phyloP scores from a whole-genome alignment of 1,284 basidiomycete genomes.

The Macrocybe sp. region DNA sequence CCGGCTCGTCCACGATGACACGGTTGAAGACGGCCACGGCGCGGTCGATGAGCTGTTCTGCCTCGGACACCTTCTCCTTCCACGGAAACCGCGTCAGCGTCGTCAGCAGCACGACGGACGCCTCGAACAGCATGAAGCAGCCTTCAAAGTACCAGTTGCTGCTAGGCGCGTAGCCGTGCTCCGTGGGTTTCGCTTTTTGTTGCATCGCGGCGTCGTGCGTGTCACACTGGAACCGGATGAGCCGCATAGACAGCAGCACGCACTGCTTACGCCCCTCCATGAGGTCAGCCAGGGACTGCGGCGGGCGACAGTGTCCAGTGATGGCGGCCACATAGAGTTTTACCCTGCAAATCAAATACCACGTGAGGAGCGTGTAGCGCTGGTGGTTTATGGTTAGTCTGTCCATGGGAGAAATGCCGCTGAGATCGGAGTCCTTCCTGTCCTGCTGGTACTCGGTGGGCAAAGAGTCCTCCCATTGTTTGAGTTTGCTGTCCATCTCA shows the following conservation, averaged over 20 bases:
- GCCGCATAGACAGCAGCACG: slow-evolving; percentile 24
- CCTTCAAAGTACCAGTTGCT: slow-evolving; percentile 35
- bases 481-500: slow-evolving; percentile 36
- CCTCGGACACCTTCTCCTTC: slow-evolving; percentile 23
- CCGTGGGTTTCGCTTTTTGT: slow-evolving; percentile 9
- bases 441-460: slow-evolving; percentile 28
- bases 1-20: slow-evolving; percentile 22
- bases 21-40: slow-evolving; percentile 25
- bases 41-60: slow-evolving; percentile 24
- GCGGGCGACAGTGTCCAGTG: slow-evolving; percentile 21
- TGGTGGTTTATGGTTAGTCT: slow-evolving; percentile 25
- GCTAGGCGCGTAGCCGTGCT: slow-evolving; percentile 17
- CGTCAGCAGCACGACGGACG: slow-evolving; percentile 33
- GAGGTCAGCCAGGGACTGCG: slow-evolving; percentile 15
- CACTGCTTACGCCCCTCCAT: slow-evolving; percentile 23
- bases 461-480: slow-evolving; percentile 37
- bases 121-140: slow-evolving; percentile 35
- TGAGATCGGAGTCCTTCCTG: slow-evolving; percentile 11
- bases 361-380: slow-evolving; percentile 33
- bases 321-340: slow-evolving; percentile 34
- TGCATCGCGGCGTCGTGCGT: slow-evolving; percentile 13
- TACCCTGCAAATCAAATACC: slow-evolving; percentile 32
- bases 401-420: slow-evolving; percentile 14
- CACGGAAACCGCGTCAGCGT: slow-evolving; percentile 26
- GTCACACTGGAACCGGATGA: slow-evolving; percentile 34